Evolutionary conservation across 2,329 filamentous ascomycete species (phyloP).

Genomic region (Graphilbum ipis-grandicollis): DNA sequence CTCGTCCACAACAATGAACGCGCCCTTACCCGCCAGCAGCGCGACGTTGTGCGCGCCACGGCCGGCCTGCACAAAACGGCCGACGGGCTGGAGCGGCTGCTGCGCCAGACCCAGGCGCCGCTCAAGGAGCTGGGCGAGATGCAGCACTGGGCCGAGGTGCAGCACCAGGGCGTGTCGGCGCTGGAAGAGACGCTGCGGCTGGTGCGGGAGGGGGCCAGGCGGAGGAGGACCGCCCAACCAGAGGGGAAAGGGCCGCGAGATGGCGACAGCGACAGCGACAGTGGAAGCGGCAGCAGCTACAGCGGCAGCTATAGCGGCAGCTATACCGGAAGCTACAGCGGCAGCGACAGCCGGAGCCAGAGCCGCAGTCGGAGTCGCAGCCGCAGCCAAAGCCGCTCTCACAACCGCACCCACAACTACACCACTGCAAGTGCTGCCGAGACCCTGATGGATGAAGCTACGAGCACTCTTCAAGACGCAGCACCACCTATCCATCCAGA

Average conservation of each 20-base stretch:
- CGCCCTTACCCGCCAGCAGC: conserved; percentile 50
- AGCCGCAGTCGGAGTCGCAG: too few species aligned
- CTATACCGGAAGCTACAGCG: not conserved
- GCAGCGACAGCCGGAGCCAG: too few species aligned
- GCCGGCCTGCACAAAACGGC: conserved; percentile 44
- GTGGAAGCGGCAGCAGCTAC: conserved; percentile 10
- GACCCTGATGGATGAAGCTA: too few species aligned
- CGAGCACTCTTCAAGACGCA: too few species aligned
- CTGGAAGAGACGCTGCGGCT: conserved; percentile 47
- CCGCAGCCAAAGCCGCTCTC: too few species aligned
- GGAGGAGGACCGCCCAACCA: not conserved
- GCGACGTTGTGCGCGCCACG: conserved; percentile 43
- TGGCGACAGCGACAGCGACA: not conserved
- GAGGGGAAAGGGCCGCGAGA: not conserved
- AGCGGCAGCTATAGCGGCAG: conserved; percentile 11
- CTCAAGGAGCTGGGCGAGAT: conserved; percentile 68
- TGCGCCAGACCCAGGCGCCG: conserved; percentile 41
- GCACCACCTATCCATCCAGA: not conserved
- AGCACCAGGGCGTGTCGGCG: conserved; percentile 50
- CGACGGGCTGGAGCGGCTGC: conserved; percentile 46
- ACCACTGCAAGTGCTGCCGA: too few species aligned
- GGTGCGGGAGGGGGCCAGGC: conserved; percentile 19
- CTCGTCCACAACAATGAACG: conserved; percentile 53
- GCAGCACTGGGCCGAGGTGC: conserved; percentile 76
- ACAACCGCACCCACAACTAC: too few species aligned